phyloP scores from a whole-genome alignment of 306 rosid genomes.

The Adenanthera pavonina region DNA sequence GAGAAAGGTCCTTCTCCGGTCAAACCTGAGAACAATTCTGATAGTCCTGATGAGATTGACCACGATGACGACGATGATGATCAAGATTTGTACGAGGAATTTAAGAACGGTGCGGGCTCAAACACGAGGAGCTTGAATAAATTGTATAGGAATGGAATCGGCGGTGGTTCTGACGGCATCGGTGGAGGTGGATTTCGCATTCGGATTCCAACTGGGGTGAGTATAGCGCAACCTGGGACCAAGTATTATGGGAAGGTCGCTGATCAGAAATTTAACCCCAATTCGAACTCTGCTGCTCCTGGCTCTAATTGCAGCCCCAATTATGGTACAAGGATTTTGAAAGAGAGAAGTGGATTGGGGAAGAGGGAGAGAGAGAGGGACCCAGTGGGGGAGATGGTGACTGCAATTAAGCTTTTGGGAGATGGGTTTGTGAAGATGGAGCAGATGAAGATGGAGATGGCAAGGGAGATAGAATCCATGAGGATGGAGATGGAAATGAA shows the following conservation, averaged over 20 bases:
- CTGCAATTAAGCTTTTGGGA: slow-evolving; percentile 80
- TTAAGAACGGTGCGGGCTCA: slow-evolving; percentile 58
- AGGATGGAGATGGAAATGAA: slow-evolving; percentile 99
- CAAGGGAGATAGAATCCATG: slow-evolving; percentile 81
- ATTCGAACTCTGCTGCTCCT: slow-evolving; percentile 40
- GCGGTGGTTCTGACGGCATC: slow-evolving; percentile 30
- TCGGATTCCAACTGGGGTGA: slow-evolving; percentile 77
- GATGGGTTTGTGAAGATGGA: slow-evolving; percentile 97
- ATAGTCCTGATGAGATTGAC: slow-evolving; percentile 46
- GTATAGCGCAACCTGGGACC: slow-evolving; percentile 72
- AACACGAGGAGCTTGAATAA: slow-evolving; percentile 65
- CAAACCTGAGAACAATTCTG: slow-evolving; percentile 60
- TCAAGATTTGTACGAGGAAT: slow-evolving; percentile 64
- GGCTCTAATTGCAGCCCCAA: slow-evolving; percentile 40
- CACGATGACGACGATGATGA: slow-evolving; percentile 66
- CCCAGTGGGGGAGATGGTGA: slow-evolving; percentile 71
- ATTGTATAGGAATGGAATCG: slow-evolving; percentile 59
- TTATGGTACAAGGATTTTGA: slow-evolving; percentile 59
- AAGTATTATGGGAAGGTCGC: slow-evolving; percentile 45
- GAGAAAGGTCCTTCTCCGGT: slow-evolving; percentile 71
- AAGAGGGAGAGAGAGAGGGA: slow-evolving; percentile 71
- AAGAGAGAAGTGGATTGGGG: slow-evolving; percentile 54
- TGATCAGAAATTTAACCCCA: slow-evolving; percentile 60
- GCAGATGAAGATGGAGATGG: slow-evolving; percentile 98
- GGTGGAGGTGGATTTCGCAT: slow-evolving; percentile 70